These are phyloP conservation scores for Butyriboletus appendiculatus DNA, from an alignment of 1,284 basidiomycete species.

Conservation along the genomic window DNA sequence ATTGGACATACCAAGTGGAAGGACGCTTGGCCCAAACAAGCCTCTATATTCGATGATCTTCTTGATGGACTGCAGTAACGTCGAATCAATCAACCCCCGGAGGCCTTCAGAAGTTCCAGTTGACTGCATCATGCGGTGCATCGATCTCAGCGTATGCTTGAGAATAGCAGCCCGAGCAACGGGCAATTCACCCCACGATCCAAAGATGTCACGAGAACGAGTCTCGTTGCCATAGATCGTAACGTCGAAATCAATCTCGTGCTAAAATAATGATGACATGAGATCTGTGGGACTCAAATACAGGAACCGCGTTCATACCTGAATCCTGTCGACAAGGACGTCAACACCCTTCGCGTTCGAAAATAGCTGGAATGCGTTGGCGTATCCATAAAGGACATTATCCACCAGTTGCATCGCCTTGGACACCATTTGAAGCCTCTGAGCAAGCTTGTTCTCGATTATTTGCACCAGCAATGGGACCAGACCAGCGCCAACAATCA, in stretches of 20 bases:
- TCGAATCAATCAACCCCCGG: slow-evolving; percentile 92
- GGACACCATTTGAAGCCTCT: slow-evolving; percentile 73
- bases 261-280: slow-evolving; percentile 41
- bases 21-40: slow-evolving; percentile 86
- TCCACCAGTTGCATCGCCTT: slow-evolving; percentile 93
- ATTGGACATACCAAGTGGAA: slow-evolving; percentile 66
- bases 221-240: slow-evolving; percentile 50
- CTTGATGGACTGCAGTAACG: slow-evolving; percentile 85
- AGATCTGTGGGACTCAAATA: slow-evolving; percentile 1
- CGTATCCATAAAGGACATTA: slow-evolving; percentile 88
- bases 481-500: slow-evolving; percentile 97
- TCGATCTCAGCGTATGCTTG: slow-evolving; percentile 90
- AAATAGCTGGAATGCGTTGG: slow-evolving; percentile 88
- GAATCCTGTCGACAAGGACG: slow-evolving; percentile 82
- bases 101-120: slow-evolving; percentile 94
- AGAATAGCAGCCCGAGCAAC: slow-evolving; percentile 73
- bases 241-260: slow-evolving; percentile 72
- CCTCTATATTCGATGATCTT: slow-evolving; percentile 83
- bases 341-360: slow-evolving; percentile 86
- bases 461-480: slow-evolving; percentile 89
- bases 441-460: slow-evolving; percentile 73
- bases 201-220: slow-evolving; percentile 50
- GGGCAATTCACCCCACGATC: slow-evolving; percentile 62
- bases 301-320: slow-evolving; percentile 49
- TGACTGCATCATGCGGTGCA: slow-evolving; percentile 96